A percentile compares a stretch with the other conserved stretches of the same genome.
phyloP scores from a whole-genome alignment of 2,329 filamentous ascomycete species.

The Cladosporium sp. region DNA sequence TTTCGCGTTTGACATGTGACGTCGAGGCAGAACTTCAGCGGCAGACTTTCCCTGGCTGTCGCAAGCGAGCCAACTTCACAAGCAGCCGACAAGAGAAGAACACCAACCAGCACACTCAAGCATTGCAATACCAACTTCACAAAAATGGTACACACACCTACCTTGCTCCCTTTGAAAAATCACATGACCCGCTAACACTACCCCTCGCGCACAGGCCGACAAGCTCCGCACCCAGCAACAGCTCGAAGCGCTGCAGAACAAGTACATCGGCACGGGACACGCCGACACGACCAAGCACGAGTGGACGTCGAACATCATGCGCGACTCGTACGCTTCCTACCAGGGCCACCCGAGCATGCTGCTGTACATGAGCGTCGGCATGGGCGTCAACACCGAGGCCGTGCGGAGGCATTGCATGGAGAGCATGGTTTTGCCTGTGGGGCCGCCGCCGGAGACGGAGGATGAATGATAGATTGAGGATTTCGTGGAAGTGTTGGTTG shows the following conservation, averaged over 20 bases:
- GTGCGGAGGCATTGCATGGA: conserved; percentile 77
- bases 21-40: background rate
- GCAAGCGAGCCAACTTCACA: background rate
- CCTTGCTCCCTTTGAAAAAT: background rate
- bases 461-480: conserved; percentile 3
- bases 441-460: conserved; percentile 10
- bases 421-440: conserved; percentile 61
- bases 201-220: conserved; percentile 60
- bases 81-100: background rate
- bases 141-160: conserved; percentile 3
- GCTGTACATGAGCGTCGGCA: conserved; percentile 82
- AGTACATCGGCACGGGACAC: conserved; percentile 93
- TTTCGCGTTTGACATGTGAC: conserved; percentile 13
- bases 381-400: conserved; percentile 76
- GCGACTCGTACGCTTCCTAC: conserved; percentile 86
- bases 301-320: conserved; percentile 92
- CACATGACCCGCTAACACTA: background rate
- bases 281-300: conserved; percentile 97
- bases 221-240: conserved; percentile 97
- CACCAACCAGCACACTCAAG: background rate
- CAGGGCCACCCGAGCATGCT: conserved; percentile 85
- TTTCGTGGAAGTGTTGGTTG: no score
- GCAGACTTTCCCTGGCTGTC: background rate
- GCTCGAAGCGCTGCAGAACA: conserved; percentile 92
- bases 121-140: no score